phyloP scores from a whole-genome alignment of 176 grass and related monocot genomes.

The Saccharum spontaneum region DNA sequence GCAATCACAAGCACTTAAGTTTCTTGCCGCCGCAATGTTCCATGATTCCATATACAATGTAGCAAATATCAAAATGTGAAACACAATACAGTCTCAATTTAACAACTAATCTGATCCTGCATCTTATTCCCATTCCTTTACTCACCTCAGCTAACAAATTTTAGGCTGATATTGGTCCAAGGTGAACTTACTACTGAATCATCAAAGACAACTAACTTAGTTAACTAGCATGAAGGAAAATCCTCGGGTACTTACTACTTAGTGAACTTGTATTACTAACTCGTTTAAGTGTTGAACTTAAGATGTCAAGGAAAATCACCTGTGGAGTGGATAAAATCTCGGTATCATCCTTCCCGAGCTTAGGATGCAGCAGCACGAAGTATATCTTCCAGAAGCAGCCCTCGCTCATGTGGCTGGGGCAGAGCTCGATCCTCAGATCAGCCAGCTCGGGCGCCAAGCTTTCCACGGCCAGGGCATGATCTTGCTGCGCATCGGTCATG shows the following conservation, averaged over 20 bases:
- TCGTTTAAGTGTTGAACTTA: background rate
- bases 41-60: background rate
- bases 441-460: constrained; percentile 70
- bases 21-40: background rate
- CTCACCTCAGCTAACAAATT: background rate
- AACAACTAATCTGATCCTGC: background rate
- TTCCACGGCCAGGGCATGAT: constrained; percentile 75
- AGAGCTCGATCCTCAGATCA: constrained; percentile 78
- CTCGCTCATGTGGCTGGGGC: constrained; percentile 79
- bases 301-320: constrained; percentile 42
- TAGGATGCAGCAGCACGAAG: constrained; percentile 82
- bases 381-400: constrained; percentile 95
- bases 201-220: background rate
- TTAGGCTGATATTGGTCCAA: background rate
- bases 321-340: constrained; percentile 65
- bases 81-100: background rate
- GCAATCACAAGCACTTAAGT: background rate
- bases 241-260: background rate
- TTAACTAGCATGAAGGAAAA: background rate
- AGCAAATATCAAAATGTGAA: background rate
- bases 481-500: constrained; percentile 76
- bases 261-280: background rate
- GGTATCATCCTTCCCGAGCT: constrained; percentile 61
- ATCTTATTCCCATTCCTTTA: background rate
- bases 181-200: background rate